Evolutionary conservation across 2,329 filamentous ascomycete species (phyloP), one percentile per base, ranked within the genome.

Genomic region (Penicillium brevicompactum): DNA sequence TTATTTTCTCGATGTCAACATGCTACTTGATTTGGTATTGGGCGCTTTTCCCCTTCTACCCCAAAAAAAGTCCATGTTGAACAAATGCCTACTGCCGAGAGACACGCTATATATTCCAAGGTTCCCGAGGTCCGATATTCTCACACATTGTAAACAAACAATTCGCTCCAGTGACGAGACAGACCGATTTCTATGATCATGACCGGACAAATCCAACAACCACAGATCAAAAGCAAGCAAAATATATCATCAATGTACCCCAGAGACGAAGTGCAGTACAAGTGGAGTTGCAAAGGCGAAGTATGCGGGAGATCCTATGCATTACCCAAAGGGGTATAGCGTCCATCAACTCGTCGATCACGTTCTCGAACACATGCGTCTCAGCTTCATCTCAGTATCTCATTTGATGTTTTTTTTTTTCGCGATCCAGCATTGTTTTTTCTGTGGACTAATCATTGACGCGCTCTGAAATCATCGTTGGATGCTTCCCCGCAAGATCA

Each of bases 401-500:
- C n/a, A 37, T 56, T 46, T 24, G 34, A 54, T 48, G 31, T 46
- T 51, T 59, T 51, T 21, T 48, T 37, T 37, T 37, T 27, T 27
- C 24, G 42, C 49, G 37, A 47, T 58, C 48, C 51, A 41, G 48
- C 47, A 30, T 46, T 46, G 34, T 49, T n/a, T 10, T 10, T 55
- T 53, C 48, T 46, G 31, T 38, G 30, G 53, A 46, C 44, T 38
- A 41, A 45, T 37, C 13, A 16, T 49, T 37, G 16, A 34, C 27
- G 42, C 24, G 5, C 24, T 45, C 30, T 45, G 51, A 42, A 44
- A 45, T 46, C 24, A 38, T 40, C 38, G 52, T 57, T 57, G 64
- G 56, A 70, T 71, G 69, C 67, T 66, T 67, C 63, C 60, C 65
- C 67, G 65, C 63, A 63, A 67, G 67, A 65, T 63, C 58, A 56